Evolutionary conservation across 345 rosid species (phyloP), one percentile per base, ranked within the genome.

Genomic region (Acer campestre): DNA sequence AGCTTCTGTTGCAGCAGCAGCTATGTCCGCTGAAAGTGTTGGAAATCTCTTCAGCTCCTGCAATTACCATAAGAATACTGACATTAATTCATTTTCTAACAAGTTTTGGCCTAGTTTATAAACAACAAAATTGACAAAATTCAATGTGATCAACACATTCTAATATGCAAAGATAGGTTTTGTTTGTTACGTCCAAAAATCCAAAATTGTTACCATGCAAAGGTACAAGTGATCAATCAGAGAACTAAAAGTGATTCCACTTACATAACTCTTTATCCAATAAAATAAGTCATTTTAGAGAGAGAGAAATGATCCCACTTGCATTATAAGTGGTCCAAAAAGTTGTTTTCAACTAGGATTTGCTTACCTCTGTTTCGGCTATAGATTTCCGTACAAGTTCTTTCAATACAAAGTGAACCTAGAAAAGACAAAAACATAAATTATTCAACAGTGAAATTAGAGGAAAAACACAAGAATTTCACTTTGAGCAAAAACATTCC

Each of bases 331-430:
- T n/a, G 49, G 55, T 8, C 22, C 20, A 49, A 75, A 67, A 67
- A 74, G 6, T 18, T 70, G 18, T 78, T 35, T 65, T 56, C 56
- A 71, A 44, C 40, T 18, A 82, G 76, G 67, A 67, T 75, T 68
- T 76, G 67, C 83, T 80, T 83, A 96, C 99, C 97, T 90, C 97
- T 59, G 98, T 96, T 82, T 86, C 93, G 58, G 94, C 87, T 73
- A 96, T 96, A 0, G 99, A 96, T 83, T 92, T 94, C 74, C 99
- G 91, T 68, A 96, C 99, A 77, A 96, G 94, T 82, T 96, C 99
- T 85, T 96, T 96, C 90, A 94, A 82, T 67, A 96, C 87, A 67
- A 94, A 90, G 82, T 96, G 99, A 65, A 96, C 99, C 99, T 96
- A 78, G 58, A 58, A 62, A 69, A 71, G 67, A 79, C 38, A 67